Conservation (phyloP, 2,329 filamentous ascomycete genomes). For the Aspergillus sp. region DNA sequence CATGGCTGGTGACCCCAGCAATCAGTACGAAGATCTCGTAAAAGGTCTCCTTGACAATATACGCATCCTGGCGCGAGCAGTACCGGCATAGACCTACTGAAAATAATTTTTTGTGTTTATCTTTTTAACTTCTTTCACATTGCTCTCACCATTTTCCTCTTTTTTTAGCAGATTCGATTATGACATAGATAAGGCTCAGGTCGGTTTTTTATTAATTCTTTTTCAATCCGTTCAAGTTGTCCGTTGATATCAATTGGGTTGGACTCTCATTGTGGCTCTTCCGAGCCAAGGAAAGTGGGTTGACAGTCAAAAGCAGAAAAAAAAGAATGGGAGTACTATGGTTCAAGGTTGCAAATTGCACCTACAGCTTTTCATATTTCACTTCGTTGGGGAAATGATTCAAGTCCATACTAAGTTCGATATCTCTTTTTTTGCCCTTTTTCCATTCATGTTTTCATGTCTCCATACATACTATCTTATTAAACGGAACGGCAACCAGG, state of each 20-base stretch:
- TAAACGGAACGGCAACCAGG: neutral
- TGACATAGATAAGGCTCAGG: constrained; percentile 6
- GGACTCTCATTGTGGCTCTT: neutral
- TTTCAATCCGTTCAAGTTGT: neutral
- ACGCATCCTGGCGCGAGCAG: constrained; percentile 44
- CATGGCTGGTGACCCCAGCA: constrained; percentile 37
- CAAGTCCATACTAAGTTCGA: neutral
- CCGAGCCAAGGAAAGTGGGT: neutral
- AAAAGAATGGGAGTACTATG: neutral
- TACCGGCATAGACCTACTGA: constrained; percentile 28
- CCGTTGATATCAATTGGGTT: neutral
- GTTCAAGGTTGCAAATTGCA: neutral
- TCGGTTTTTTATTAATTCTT: neutral
- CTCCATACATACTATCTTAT: neutral
- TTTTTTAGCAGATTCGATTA: neutral
- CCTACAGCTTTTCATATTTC: neutral
- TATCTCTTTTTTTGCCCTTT: neutral
- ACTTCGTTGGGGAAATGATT: neutral
- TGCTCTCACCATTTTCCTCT: constrained; percentile 5
- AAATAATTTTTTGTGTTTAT: neutral
- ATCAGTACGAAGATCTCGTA: constrained; percentile 47
- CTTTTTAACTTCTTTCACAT: neutral
- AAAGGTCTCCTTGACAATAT: constrained; percentile 53
- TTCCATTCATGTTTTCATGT: constrained; percentile 3
- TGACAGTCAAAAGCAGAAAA: neutral